Conservation (phyloP, 352 stramenopile genomes). For the Phytopythium boreale region DNA sequence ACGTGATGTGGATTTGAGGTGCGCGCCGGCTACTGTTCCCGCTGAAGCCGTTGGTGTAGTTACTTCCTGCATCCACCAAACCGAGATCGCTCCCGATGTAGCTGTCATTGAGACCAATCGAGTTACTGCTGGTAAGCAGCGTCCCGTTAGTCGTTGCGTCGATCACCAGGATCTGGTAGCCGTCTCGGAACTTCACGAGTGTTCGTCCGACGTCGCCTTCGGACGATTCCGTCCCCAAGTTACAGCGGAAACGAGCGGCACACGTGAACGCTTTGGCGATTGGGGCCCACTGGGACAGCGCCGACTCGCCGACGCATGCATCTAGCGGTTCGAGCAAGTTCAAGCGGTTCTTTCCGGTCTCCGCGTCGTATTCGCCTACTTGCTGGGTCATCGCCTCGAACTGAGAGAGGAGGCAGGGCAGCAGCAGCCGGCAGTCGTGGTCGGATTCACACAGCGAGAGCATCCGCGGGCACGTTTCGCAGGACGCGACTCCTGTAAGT, state of each 20-base stretch:
- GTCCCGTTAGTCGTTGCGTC: background rate
- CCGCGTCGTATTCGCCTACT: background rate
- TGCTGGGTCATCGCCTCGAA: background rate
- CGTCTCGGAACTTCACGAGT: background rate
- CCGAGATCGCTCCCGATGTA: background rate
- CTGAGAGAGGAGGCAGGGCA: background rate
- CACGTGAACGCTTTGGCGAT: background rate
- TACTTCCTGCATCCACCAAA: background rate
- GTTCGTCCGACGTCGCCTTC: background rate
- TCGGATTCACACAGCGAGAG: background rate
- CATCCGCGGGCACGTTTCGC: background rate
- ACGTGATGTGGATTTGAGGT: background rate
- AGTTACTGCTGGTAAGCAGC: background rate
- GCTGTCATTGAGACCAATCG: background rate
- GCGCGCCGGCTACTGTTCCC: background rate
- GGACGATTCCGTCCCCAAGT: background rate
- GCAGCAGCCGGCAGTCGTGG: background rate
- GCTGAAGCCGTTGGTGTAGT: background rate
- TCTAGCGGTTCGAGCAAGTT: background rate
- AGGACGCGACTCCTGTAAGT: background rate
- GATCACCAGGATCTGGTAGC: background rate
- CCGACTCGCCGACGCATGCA: background rate
- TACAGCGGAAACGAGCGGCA: background rate
- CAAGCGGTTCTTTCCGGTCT: background rate
- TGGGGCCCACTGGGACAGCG: background rate